A percentile compares a stretch with the other conserved stretches of the same genome.
Conservation (phyloP, 139 green algal genomes). For the Tetradesmus obliquus region DNA sequence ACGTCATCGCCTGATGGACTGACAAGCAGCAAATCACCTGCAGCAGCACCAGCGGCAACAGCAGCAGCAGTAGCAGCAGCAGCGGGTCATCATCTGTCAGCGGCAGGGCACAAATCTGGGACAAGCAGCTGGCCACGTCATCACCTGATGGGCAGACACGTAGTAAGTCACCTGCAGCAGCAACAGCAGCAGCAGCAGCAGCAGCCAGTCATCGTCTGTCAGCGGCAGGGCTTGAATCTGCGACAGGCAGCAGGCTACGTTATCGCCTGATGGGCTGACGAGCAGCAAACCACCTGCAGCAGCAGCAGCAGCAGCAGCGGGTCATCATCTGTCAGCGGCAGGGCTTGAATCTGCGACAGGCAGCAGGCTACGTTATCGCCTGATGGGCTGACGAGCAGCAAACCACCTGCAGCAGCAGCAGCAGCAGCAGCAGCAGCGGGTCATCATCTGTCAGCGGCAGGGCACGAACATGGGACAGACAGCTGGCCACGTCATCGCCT, state of each 20-base stretch:
- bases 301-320: background rate
- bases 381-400: background rate
- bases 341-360: slow-evolving; percentile 59
- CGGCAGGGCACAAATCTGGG: slow-evolving; percentile 66
- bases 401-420: background rate
- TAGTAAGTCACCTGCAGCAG: background rate
- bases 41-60: background rate
- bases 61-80: background rate
- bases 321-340: slow-evolving; percentile 52
- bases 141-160: background rate
- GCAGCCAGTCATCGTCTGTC: slow-evolving; percentile 55
- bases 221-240: slow-evolving; percentile 66
- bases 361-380: slow-evolving; percentile 48
- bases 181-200: background rate
- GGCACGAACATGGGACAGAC: slow-evolving; percentile 61
- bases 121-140: slow-evolving; percentile 54
- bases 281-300: background rate
- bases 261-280: background rate
- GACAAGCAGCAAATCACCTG: background rate
- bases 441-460: slow-evolving; percentile 53
- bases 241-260: slow-evolving; percentile 57
- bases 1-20: slow-evolving; percentile 21
- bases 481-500: slow-evolving; percentile 43
- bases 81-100: background rate
- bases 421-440: background rate